Base-by-base conservation (phyloP, 2,329 filamentous ascomycete genomes). In the Hymenotorrendiella dingleyae region DNA sequence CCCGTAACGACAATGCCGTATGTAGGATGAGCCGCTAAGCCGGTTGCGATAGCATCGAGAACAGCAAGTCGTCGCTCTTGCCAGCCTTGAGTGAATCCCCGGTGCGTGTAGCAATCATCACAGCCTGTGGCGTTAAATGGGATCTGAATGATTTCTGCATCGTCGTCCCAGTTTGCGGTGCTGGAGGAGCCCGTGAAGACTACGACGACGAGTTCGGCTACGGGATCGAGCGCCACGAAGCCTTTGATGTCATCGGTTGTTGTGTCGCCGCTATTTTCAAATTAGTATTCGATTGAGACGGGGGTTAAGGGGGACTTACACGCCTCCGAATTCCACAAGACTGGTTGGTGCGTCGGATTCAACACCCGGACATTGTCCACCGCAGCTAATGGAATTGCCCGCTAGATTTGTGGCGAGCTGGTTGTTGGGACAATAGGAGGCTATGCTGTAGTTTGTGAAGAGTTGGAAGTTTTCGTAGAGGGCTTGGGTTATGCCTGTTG, bases 1-100 rank as follows among this genome's bases (percentile, higher is more conserved):
- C 59, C 59, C 1, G 55, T 60, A 23, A 54, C 47, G n/a, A 54
- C 42, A 24, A 60, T 37, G 19, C 38, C 45, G 43, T 58, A 62
- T 17, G 57, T 36, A 19, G 40, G 46, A 39, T 57, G 59, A 11
- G 41, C 36, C 3, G 41, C 44, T 8, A 47, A 36, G 9, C 52
- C 40, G 2, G 44, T 19, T 9, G 37, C 41, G 6, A 61, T 40
- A 2, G 54, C 43, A 3, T 45, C 20, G 4, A 56, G 33, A 26
- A 61, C 45, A 6, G 40, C 37, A 1, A 43, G 36, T 6, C 43
- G 34, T 8, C 54, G 45, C 9, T 53, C 49, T 2, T 53, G 41
- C 42, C 49, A 56, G 8, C 46, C 43, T 1, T 38, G 40, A 4
- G 42, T 26, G 36, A 60, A 61, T 2, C 59, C 59, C 4, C 40